A percentile compares a stretch with the other conserved stretches of the same genome.
These are phyloP conservation scores for Chamaecyparis obtusa DNA, from an alignment of 75 land plant species.

Conservation along the genomic window DNA sequence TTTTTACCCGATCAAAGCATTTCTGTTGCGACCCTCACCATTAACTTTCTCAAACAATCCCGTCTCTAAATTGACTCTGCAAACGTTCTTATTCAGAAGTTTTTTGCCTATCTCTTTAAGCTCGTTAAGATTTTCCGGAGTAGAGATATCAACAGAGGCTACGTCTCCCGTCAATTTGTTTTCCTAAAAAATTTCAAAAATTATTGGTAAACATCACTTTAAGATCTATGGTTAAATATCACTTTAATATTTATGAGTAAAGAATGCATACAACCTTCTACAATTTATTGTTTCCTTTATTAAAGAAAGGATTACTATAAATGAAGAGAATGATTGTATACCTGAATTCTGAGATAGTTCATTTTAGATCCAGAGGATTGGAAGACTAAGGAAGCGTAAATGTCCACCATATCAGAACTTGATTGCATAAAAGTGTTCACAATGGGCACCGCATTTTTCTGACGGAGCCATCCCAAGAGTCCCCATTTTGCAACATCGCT, in stretches of 20 bases:
- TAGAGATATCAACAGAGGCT: no score
- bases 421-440: slow-evolving; percentile 17
- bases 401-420: slow-evolving; percentile 32
- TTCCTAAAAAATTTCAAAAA: no score
- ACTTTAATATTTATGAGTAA: neutral
- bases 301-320: no score
- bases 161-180: no score
- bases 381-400: slow-evolving; percentile 17
- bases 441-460: slow-evolving; percentile 1
- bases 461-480: slow-evolving; percentile 10
- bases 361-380: neutral
- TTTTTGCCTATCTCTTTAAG: neutral
- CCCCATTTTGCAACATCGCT: slow-evolving; percentile 29
- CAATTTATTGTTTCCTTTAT: no score
- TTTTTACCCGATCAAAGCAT: slow-evolving; percentile 1
- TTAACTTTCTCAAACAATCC: neutral
- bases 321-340: neutral
- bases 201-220: no score
- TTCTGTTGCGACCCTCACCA: neutral
- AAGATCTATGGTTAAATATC: no score
- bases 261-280: no score
- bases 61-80: slow-evolving; percentile 15
- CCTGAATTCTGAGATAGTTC: slow-evolving; percentile 29
- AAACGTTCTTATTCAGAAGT: slow-evolving; percentile 1
- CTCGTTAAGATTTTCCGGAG: no score